phyloP scores from a whole-genome alignment of 306 rosid species.

The Rubus idaeus region DNA sequence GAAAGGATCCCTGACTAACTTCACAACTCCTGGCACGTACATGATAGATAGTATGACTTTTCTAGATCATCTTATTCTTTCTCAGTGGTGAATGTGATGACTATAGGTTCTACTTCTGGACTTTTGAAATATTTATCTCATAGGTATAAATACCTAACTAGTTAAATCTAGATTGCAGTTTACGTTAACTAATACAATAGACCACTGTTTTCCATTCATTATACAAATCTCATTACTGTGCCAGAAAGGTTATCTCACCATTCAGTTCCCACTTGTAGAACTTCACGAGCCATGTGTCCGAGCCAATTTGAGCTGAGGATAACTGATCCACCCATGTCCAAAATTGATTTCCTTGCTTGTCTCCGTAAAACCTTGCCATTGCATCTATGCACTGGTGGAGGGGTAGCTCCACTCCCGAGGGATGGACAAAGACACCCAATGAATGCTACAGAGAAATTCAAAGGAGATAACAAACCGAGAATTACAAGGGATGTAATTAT shows the following conservation, averaged over 20 bases:
- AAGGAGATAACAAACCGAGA: constrained; percentile 5
- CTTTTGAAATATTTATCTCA: not conserved
- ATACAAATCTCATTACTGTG: not conserved
- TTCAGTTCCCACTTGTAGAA: constrained; percentile 71
- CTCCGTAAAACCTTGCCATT: constrained; percentile 32
- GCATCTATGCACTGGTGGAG: constrained; percentile 35
- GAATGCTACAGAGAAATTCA: constrained; percentile 17
- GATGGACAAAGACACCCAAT: constrained; percentile 43
- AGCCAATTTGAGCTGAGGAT: constrained; percentile 52
- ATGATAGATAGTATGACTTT: not conserved
- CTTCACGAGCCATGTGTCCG: constrained; percentile 64
- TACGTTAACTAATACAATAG: not conserved
- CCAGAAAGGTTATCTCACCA: constrained; percentile 43
- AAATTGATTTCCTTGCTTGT: constrained; percentile 46
- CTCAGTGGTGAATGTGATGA: not conserved
- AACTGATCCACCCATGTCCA: constrained; percentile 62
- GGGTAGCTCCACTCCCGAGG: constrained; percentile 49
- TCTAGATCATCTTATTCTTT: not conserved
- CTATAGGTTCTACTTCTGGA: not conserved
- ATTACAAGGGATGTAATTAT: not conserved
- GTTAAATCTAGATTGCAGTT: not conserved
- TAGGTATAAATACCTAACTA: not conserved
- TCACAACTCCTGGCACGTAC: not conserved
- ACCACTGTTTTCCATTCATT: not conserved
- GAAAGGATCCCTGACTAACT: not conserved